Conservation (phyloP, 352 stramenopile species). For the Thalassiosira pacifica region DNA sequence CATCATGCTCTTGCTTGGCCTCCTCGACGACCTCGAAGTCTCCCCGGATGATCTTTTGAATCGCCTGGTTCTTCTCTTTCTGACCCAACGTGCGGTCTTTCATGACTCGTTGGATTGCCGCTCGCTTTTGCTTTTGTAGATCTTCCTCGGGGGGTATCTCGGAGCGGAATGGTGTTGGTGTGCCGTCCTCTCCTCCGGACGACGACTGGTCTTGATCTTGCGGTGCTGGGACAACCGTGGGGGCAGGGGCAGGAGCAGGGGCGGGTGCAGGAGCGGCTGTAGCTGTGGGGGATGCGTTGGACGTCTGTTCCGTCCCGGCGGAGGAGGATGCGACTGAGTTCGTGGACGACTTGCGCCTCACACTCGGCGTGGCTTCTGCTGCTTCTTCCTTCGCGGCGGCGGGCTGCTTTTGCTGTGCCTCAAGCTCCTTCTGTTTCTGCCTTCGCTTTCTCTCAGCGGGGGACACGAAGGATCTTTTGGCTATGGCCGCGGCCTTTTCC, state of each 20-base stretch:
- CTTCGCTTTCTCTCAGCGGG: conserved; percentile 42
- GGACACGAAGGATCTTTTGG: conserved; percentile 13
- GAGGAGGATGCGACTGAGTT: not conserved
- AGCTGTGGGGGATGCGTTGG: too few species aligned
- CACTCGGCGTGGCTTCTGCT: too few species aligned
- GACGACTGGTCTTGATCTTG: not conserved
- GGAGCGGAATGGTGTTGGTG: conserved; percentile 7
- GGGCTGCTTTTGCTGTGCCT: not conserved
- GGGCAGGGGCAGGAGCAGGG: too few species aligned
- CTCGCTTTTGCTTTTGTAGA: conserved; percentile 34
- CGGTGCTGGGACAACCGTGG: too few species aligned
- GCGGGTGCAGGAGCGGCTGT: too few species aligned
- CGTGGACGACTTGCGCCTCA: not conserved
- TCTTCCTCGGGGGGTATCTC: conserved; percentile 39
- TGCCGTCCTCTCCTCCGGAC: not conserved
- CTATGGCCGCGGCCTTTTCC: not conserved
- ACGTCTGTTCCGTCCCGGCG: too few species aligned
- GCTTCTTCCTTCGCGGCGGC: not conserved
- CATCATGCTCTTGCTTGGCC: too few species aligned
- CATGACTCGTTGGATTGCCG: conserved; percentile 59
- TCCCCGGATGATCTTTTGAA: conserved; percentile 52
- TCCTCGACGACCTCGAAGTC: not conserved
- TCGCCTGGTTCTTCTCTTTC: conserved; percentile 36
- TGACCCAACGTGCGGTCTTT: conserved; percentile 34
- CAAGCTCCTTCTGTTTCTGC: conserved; percentile 4